Base-by-base conservation (phyloP, 108 stramenopile species). In the Nitzschia putrida region DNA sequence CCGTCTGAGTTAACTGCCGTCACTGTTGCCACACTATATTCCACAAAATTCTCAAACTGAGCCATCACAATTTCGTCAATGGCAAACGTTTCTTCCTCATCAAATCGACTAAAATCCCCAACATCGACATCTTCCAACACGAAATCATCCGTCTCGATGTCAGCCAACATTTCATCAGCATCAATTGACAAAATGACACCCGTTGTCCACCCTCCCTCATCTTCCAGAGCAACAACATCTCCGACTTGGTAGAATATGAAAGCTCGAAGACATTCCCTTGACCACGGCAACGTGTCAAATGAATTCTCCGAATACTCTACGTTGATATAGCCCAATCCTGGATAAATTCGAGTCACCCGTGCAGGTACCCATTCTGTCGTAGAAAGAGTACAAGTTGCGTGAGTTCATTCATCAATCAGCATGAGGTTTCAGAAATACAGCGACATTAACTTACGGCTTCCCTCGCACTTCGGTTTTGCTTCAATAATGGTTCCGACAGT, bases 401-500 rank as follows among this genome's bases (percentile, higher is more conserved):
- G 25, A 55, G 23, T 3, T 13, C 8, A 55, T 55, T 4, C 29
- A 40, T 16, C 1, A 39, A n/a, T 6, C 29, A 37, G 2, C 58
- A 39, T 40, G 12, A n/a, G 6, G 16, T 25, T n/a, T n/a, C n/a
- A n/a, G n/a, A n/a, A n/a, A n/a, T n/a, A n/a, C n/a, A n/a, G n/a
- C n/a, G n/a, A n/a, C 12, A 37, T n/a, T 4, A 21, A 67, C 79
- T 59, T 83, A 83, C 82, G 68, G 51, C 69, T 53, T n/a, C 18
- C 34, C 12, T 75, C 55, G 1, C 79, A 76, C 4, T 49, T 22
- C 38, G 71, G 74, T 16, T 29, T 26, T 11, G 57, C 80, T 69
- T 82, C 79, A 3, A 82, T 76, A 13, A 55, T 38, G 53, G 80
- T 81, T 12, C 84, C 84, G n/a, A 54, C 81, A 63, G 63, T 24